Evolutionary conservation across 495 filamentous ascomycete species (phyloP), one percentile per base, ranked within the genome.

Genomic region (Aspergillus bertholletiae): DNA sequence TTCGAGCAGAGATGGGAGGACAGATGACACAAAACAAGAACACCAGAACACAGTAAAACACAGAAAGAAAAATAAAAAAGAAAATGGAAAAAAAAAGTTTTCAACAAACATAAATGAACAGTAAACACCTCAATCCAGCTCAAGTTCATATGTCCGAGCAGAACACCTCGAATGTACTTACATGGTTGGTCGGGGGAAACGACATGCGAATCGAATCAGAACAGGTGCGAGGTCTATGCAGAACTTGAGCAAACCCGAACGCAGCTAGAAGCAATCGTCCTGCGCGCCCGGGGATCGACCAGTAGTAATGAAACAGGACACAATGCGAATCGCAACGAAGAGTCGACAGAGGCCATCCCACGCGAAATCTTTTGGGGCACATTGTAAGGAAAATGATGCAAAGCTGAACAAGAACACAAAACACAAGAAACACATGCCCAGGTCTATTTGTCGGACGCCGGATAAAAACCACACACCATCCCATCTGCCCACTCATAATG

Each of bases 401-500:
- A 53, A 55, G 39, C 45, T 46, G 47, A 61, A 58, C 52, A 41
- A 51, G 53, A 68, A 60, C 28, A 53, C 24, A 46, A 51, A 56
- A 51, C 48, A 69, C 65, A 68, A 62, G 54, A 60, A 62, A 63
- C 59, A 74, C 72, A 75, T 75, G 73, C 73, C 73, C 73, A 68
- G 61, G 69, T 75, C 73, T 75, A 75, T 75, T 37, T 8, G 60
- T 67, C 69, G 68, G 73, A 75, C 73, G 73, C 73, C 73, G 59
- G 62, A 72, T 60, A 15, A 37, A 63, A 74, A 72, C 68, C 66
- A 67, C 67, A 69, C 67, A 59, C 70, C 65, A 69, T 64, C 63
- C 70, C 64, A 58, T 68, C 70, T 58, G 58, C 63, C 66, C 69
- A 66, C 63, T 62, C 65, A 65, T 67, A 62, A 60, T 60, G 61